These are phyloP conservation scores for Pholiota microspora DNA, from an alignment of 768 basidiomycete species.

Conservation along the genomic window DNA sequence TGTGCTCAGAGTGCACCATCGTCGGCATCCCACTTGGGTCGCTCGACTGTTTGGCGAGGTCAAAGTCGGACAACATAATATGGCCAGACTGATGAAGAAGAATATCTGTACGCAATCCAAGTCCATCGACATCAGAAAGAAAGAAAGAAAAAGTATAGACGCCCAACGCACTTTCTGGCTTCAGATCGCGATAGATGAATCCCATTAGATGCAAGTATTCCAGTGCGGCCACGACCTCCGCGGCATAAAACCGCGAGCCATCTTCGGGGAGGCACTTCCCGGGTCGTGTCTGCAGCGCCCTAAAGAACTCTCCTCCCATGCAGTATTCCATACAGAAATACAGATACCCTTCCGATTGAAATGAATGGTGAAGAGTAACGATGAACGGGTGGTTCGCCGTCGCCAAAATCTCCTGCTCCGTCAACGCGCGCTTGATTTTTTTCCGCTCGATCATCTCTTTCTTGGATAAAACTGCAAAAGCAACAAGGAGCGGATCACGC, in stretches of 20 bases:
- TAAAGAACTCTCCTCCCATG: constrained; percentile 99
- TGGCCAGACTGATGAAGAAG: constrained; percentile 96
- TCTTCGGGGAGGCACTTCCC: constrained; percentile 98
- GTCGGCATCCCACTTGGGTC: constrained; percentile 85
- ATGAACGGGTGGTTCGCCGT: constrained; percentile 99
- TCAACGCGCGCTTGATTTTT: constrained; percentile 98
- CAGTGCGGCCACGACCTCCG: constrained; percentile 95
- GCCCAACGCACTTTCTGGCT: constrained; percentile 89
- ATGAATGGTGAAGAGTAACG: constrained; percentile 98
- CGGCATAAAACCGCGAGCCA: constrained; percentile 95
- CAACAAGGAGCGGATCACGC: constrained; percentile 28
- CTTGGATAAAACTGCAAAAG: constrained; percentile 81
- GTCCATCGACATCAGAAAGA: constrained; percentile 15
- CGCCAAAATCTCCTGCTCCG: constrained; percentile 98
- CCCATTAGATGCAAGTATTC: constrained; percentile 99
- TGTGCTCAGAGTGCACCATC: constrained; percentile 83
- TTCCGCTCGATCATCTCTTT: constrained; percentile 99
- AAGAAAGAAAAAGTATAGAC: constrained; percentile 10
- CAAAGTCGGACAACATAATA: constrained; percentile 99
- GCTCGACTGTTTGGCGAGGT: constrained; percentile 93
- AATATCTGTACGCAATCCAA: constrained; percentile 64
- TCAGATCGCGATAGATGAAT: constrained; percentile 98
- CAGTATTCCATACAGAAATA: constrained; percentile 99
- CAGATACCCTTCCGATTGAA: constrained; percentile 96
- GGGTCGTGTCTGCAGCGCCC: constrained; percentile 91